Conservation (phyloP, 2,329 filamentous ascomycete genomes). For the Cadophora luteo-olivacea region DNA sequence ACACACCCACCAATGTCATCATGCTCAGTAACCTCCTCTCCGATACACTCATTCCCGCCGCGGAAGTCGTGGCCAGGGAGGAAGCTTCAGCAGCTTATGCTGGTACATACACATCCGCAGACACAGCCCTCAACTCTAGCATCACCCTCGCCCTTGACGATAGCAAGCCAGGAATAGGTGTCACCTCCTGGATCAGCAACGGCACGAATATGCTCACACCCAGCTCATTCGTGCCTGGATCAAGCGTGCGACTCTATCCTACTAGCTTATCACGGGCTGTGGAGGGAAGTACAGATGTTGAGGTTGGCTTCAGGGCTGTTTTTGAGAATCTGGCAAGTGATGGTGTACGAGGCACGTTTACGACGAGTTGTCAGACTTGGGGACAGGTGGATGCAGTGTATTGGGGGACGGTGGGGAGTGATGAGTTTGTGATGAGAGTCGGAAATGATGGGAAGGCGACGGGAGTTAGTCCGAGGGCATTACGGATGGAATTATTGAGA, state of each 20-base stretch:
- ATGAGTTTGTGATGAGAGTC: conserved; percentile 24
- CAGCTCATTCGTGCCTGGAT: not conserved
- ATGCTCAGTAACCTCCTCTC: conserved; percentile 42
- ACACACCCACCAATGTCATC: conserved; percentile 16
- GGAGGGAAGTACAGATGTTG: conserved; percentile 19
- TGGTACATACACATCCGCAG: conserved; percentile 37
- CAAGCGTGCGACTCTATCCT: conserved; percentile 30
- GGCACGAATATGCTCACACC: conserved; percentile 41
- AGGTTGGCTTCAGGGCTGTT: conserved; percentile 28
- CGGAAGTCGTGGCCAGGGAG: conserved; percentile 42
- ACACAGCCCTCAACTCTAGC: conserved; percentile 23
- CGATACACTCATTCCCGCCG: conserved; percentile 43
- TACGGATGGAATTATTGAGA: conserved; percentile 27
- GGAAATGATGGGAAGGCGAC: conserved; percentile 35
- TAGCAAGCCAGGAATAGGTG: conserved; percentile 37
- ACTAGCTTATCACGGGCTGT: conserved; percentile 27
- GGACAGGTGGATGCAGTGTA: conserved; percentile 33
- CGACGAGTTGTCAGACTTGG: conserved; percentile 31
- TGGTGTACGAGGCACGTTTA: conserved; percentile 30
- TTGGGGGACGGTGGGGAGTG: conserved; percentile 39
- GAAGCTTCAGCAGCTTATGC: conserved; percentile 41
- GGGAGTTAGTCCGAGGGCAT: conserved; percentile 25
- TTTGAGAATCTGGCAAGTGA: conserved; percentile 19
- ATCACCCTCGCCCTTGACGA: conserved; percentile 25
- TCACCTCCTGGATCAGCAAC: conserved; percentile 44